Evolutionary conservation across 2,329 filamentous ascomycete species (phyloP), one percentile per base, ranked within the genome.

Genomic region (Pestalotiopsis sp.): DNA sequence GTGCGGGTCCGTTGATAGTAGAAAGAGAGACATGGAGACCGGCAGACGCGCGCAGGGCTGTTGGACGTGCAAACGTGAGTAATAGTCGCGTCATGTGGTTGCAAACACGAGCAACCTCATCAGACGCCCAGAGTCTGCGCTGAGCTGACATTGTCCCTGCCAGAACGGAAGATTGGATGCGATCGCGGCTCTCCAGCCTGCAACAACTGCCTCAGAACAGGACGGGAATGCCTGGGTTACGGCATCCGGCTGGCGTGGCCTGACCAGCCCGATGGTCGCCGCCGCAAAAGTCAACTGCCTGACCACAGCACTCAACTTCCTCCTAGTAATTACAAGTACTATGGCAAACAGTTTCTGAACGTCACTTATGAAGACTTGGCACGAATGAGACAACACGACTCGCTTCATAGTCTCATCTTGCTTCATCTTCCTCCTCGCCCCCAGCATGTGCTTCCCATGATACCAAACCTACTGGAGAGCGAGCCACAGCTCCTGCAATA

Each of bases 141-240:
- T 20, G n/a, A 63, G 36, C 36, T 45, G 36, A 38, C 27, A n/a
- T 20, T 57, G 38, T 23, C 20, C 49, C 12, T 36, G 20, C 56
- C 73, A 85, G 83, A 79, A 70, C 82, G 83, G 68, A 85, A 85
- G 73, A 82, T 85, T 69, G 83, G 83, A 59, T 85, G 84, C 70
- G 84, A 85, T 73, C 80, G 80, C 66, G 75, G 76, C 14, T 75
- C 81, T 27, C 83, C 84, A 3, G 71, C 73, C 25, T 85, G 84
- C 75, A 76, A 79, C 61, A 84, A 84, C 72, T 86, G 84, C 70
- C 75, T 76, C 14, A 78, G 80, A 25, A 81, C 83, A 2, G 78
- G 79, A 20, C 78, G 83, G 69, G 68, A 76, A 69, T 85, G 83
- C 72, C 69, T 80, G 67, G 83, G 83, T 57, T 86, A 85, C 70